Evolutionary conservation across 2,329 filamentous ascomycete species (phyloP), one percentile per base, ranked within the genome.

Genomic region (Scortechinia acanthostroma): DNA sequence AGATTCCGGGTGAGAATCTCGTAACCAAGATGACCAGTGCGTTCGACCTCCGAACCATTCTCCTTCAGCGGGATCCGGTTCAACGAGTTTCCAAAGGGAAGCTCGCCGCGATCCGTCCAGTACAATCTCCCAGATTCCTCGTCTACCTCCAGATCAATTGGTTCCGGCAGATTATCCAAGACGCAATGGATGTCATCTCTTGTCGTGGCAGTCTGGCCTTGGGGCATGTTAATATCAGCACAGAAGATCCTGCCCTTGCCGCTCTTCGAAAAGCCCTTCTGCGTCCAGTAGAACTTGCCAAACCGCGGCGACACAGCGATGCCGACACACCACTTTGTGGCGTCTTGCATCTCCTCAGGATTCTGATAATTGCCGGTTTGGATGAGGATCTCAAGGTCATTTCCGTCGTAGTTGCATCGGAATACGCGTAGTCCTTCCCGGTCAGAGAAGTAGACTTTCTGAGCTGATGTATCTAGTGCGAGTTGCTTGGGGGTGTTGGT

Each of bases 101-200:
- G 56, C 49, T 82, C 77, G 3, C 77, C 79, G 0, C 78, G 63
- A 50, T 82, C 78, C 0, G 77, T 80, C 78, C 77, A 82, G 55
- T 76, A 82, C 21, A 83, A 58, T 1, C 55, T 60, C 21, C 64
- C 54, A 2, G 55, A 53, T 0, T 62, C 57, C 13, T 66, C 63
- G 15, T 80, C 74, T 1, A 80, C 51, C 22, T 77, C 74, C 0
- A 83, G 57, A 50, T 82, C 76, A 47, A 82, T 74, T 0, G 74
- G 72, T 53, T 80, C 76, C 0, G 76, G 74, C 5, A 80, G 58
- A 1, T 55, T 53, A 3, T 65, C 53, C 3, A 71, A 53, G 2
- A 80, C 46, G 2, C 60, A 51, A 43, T 66, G 61, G 21, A 74
- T 59, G 30, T 76, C 70, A 1, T 59, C 51, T 1, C 71, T 58